These are phyloP conservation scores for Termitomyces sp. DNA, from an alignment of 768 basidiomycete genomes.

Conservation along the genomic window DNA sequence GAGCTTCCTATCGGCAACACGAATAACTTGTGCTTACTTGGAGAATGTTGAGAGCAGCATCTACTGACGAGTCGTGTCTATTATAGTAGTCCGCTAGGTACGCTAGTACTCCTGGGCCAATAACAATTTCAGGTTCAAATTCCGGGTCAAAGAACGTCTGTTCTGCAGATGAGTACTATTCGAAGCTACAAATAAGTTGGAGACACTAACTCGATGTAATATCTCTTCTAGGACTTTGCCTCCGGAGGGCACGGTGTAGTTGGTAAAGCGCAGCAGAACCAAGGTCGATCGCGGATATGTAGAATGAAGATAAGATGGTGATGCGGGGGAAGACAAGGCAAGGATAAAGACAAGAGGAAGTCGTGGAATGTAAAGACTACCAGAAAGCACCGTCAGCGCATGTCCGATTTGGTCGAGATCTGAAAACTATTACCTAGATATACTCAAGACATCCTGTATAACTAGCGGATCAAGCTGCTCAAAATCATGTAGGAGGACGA, in stretches of 20 bases:
- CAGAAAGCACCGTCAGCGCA: not conserved
- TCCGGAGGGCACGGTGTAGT: slow-evolving; percentile 47
- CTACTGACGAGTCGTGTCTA: slow-evolving; percentile 53
- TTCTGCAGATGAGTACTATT: slow-evolving; percentile 27
- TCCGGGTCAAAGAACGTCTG: slow-evolving; percentile 55
- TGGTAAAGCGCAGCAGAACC: slow-evolving; percentile 49
- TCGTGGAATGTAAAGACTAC: slow-evolving; percentile 45
- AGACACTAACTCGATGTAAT: slow-evolving; percentile 41
- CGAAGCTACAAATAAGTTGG: not conserved
- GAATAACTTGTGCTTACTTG: slow-evolving; percentile 41
- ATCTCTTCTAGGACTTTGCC: slow-evolving; percentile 45
- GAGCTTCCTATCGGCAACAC: not conserved
- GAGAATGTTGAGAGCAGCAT: slow-evolving; percentile 50
- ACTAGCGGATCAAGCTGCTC: slow-evolving; percentile 63
- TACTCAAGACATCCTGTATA: slow-evolving; percentile 65
- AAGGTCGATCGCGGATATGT: slow-evolving; percentile 58
- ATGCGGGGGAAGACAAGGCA: slow-evolving; percentile 51
- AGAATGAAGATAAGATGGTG: slow-evolving; percentile 52
- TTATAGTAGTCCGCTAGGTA: slow-evolving; percentile 53
- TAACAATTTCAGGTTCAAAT: slow-evolving; percentile 55
- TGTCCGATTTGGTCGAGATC: not conserved
- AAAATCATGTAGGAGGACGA: slow-evolving; percentile 67
- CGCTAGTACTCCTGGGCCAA: slow-evolving; percentile 54
- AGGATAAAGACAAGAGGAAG: slow-evolving; percentile 66
- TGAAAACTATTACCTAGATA: slow-evolving; percentile 53